Evolutionary conservation across 352 stramenopile genomes (phyloP).

Genomic region (Phytophthora colocasiae): DNA sequence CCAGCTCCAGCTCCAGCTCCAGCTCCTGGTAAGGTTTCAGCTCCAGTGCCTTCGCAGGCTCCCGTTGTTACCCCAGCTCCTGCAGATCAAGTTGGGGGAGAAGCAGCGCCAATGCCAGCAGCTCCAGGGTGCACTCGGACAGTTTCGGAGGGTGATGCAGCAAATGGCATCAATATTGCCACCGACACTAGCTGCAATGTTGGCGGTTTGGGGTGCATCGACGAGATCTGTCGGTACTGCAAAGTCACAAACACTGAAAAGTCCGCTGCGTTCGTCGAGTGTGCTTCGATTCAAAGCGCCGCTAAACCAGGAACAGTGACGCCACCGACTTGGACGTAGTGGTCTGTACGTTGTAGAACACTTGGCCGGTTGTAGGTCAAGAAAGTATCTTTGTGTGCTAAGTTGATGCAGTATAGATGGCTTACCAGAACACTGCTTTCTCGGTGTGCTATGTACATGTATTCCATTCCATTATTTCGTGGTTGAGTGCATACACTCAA

Average conservation of each 20-base stretch:
- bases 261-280: conserved; percentile 10
- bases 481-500: conserved; percentile 4
- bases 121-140: conserved; percentile 7
- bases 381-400: conserved; percentile 9
- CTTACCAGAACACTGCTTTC: neutral
- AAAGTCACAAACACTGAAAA: conserved; percentile 4
- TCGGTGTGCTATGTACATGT: neutral
- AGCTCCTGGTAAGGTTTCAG: neutral
- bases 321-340: conserved; percentile 14
- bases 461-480: conserved; percentile 27
- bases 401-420: conserved; percentile 25
- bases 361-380: conserved; percentile 4
- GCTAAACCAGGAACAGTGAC: conserved; percentile 8
- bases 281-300: conserved; percentile 6
- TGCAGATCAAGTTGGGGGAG: neutral
- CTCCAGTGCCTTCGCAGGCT: conserved; percentile 1
- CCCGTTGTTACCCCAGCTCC: neutral
- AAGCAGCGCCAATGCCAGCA: conserved; percentile 10
- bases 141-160: conserved; percentile 13
- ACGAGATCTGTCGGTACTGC: conserved; percentile 18
- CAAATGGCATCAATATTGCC: conserved; percentile 9
- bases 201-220: conserved; percentile 16
- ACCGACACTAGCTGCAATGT: conserved; percentile 11
- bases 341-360: conserved; percentile 12
- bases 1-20: neutral